Conservation (phyloP, 2,329 filamentous ascomycete genomes). For the Sclerotinia nivalis region DNA sequence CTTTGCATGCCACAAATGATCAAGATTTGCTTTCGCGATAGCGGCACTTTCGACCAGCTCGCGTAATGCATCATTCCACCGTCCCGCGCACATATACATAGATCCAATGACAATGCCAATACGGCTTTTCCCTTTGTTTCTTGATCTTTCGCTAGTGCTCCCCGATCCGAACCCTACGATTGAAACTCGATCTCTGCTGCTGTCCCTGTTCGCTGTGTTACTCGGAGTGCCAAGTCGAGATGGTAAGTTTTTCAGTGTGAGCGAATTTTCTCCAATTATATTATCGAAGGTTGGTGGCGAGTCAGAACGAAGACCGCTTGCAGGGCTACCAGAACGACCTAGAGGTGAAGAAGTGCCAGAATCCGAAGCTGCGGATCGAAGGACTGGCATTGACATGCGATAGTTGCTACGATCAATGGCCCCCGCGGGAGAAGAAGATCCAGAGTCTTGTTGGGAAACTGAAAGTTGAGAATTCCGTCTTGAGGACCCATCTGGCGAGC, state of each 20-base stretch:
- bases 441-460: constrained; percentile 46
- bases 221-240: constrained; percentile 30
- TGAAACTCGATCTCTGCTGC: constrained; percentile 53
- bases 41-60: constrained; percentile 80
- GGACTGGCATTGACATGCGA: constrained; percentile 79
- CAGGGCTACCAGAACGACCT: constrained; percentile 45
- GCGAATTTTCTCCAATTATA: constrained; percentile 31
- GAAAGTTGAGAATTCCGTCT: constrained; percentile 60
- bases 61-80: constrained; percentile 84
- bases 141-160: constrained; percentile 73
- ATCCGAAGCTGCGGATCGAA: constrained; percentile 42
- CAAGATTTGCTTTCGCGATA: constrained; percentile 75
- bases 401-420: constrained; percentile 59
- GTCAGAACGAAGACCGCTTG: constrained; percentile 29
- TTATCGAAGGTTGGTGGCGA: constrained; percentile 35
- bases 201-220: constrained; percentile 30
- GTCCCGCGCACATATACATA: constrained; percentile 83
- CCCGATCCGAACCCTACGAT: constrained; percentile 72
- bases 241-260: constrained; percentile 28
- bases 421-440: constrained; percentile 56
- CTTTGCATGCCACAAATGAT: constrained; percentile 97
- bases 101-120: constrained; percentile 79
- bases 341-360: constrained; percentile 36
- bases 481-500: constrained; percentile 45
- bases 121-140: constrained; percentile 78